phyloP scores from a whole-genome alignment of 495 filamentous ascomycete genomes.

The Penicillium salamii region DNA sequence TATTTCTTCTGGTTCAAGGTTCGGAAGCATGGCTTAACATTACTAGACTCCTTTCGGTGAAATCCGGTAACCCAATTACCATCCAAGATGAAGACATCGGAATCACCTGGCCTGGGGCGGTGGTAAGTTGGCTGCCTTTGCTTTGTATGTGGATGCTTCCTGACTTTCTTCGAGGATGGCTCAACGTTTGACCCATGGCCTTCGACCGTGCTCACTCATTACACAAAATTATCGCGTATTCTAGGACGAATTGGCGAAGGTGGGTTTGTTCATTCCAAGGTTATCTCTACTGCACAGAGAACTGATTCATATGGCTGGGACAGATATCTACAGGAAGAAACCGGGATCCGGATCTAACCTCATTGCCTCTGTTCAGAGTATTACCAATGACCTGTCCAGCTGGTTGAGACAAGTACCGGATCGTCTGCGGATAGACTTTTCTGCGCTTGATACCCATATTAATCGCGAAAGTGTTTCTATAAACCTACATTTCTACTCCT shows the following conservation, averaged over 20 bases:
- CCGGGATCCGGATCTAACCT: slow-evolving; percentile 42
- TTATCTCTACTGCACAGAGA: neutral
- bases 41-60: slow-evolving; percentile 39
- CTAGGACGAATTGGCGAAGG: slow-evolving; percentile 42
- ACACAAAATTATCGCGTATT: slow-evolving; percentile 45
- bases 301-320: neutral
- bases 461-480: slow-evolving; percentile 47
- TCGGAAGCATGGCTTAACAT: neutral
- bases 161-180: slow-evolving; percentile 18
- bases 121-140: slow-evolving; percentile 13
- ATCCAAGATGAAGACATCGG: slow-evolving; percentile 52
- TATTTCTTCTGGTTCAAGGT: neutral
- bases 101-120: slow-evolving; percentile 33
- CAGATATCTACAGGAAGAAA: slow-evolving; percentile 45
- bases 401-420: slow-evolving; percentile 43
- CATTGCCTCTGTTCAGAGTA: slow-evolving; percentile 44
- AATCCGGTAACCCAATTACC: slow-evolving; percentile 49
- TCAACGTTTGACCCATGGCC: slow-evolving; percentile 37
- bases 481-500: slow-evolving; percentile 49
- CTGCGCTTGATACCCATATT: slow-evolving; percentile 29
- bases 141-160: slow-evolving; percentile 2
- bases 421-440: slow-evolving; percentile 42
- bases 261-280: neutral
- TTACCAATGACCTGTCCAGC: slow-evolving; percentile 38
- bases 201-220: slow-evolving; percentile 44